Conservation (phyloP, 768 basidiomycete species). For the Podaxis sp. region DNA sequence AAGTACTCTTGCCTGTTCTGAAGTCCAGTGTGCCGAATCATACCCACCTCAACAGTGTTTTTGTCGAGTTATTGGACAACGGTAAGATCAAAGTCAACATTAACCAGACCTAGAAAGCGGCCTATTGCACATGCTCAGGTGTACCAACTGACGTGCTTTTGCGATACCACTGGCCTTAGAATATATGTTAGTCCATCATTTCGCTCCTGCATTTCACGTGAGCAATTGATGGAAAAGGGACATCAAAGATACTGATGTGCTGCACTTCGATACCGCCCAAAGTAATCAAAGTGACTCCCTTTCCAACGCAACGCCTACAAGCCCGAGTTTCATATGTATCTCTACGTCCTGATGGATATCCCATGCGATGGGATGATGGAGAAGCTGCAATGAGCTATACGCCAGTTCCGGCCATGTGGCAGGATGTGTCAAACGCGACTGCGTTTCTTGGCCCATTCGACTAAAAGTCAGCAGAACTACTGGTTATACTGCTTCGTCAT, state of each 20-base stretch:
- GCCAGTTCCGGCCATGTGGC: neutral
- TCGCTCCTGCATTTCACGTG: neutral
- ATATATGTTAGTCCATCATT: too few relatives aligned
- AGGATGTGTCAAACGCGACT: neutral
- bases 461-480: constrained; percentile 31
- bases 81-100: constrained; percentile 45
- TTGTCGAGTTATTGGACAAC: constrained; percentile 33
- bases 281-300: neutral
- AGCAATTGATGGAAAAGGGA: neutral
- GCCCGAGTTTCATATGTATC: neutral
- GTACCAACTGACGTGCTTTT: neutral
- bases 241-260: neutral
- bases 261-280: neutral
- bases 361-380: neutral
- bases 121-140: neutral
- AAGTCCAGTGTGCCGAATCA: neutral
- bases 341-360: neutral
- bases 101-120: constrained; percentile 21
- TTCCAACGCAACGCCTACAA: neutral
- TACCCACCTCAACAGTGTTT: constrained; percentile 30
- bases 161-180: neutral
- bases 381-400: neutral
- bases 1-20: constrained; percentile 17
- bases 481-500: too few relatives aligned
- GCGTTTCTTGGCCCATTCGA: neutral